A percentile compares a stretch with the other conserved stretches of the same genome.
phyloP scores from a whole-genome alignment of 129 eudicot species.

The Flaveria ramosissima region DNA sequence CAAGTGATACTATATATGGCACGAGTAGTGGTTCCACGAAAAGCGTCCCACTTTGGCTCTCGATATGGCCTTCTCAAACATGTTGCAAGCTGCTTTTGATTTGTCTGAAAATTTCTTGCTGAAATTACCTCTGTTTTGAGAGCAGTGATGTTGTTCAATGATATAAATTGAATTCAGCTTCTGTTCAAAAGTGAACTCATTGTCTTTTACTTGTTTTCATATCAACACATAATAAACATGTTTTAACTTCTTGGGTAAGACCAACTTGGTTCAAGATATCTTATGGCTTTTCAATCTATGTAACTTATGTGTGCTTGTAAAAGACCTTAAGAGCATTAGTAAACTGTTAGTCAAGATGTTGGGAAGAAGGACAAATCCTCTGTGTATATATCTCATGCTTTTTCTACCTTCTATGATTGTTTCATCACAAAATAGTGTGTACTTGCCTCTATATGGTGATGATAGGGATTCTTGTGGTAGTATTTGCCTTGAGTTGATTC shows the following conservation, averaged over 20 bases:
- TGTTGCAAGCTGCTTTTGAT: neutral
- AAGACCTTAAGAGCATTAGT: conserved; percentile 10
- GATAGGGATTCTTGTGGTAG: conserved; percentile 25
- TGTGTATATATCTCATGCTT: conserved; percentile 20
- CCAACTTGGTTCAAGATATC: no score
- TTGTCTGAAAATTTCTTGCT: neutral
- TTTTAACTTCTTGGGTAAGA: no score
- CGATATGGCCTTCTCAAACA: neutral
- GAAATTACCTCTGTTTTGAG: neutral
- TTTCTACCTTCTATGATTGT: conserved; percentile 14
- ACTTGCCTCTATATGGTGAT: conserved; percentile 27
- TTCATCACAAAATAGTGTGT: conserved; percentile 30
- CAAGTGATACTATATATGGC: conserved; percentile 32
- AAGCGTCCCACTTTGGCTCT: neutral
- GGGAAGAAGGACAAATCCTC: conserved; percentile 24
- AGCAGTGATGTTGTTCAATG: neutral
- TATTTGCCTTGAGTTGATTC: conserved; percentile 25
- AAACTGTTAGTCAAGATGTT: conserved; percentile 16
- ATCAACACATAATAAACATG: no score
- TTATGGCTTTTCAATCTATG: no score
- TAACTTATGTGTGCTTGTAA: neutral
- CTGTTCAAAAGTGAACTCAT: no score
- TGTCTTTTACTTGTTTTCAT: no score
- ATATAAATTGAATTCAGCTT: no score
- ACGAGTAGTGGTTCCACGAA: conserved; percentile 7